These are phyloP conservation scores for Urochloa ruziziensis DNA, from an alignment of 176 grass and related monocot genomes.

Conservation along the genomic window DNA sequence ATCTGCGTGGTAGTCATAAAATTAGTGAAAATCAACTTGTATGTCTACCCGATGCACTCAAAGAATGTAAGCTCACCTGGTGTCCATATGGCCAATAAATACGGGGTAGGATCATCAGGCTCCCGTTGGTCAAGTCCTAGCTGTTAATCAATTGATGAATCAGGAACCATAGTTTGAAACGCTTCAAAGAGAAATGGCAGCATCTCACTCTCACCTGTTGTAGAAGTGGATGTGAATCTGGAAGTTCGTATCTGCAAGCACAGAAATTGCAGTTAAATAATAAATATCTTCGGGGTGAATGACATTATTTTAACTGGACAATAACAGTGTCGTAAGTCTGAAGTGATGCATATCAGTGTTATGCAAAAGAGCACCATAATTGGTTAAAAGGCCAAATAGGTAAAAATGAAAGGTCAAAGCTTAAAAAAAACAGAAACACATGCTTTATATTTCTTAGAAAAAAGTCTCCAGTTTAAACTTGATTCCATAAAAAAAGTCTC, in stretches of 20 bases:
- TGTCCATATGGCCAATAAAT: slow-evolving; percentile 74
- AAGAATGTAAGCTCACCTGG: slow-evolving; percentile 54
- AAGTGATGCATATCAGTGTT: slow-evolving; percentile 12
- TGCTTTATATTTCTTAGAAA: neutral
- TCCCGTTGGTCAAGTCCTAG: slow-evolving; percentile 78
- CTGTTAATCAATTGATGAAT: slow-evolving; percentile 52
- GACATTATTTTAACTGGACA: neutral
- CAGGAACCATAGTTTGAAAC: slow-evolving; percentile 30
- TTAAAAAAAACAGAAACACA: neutral
- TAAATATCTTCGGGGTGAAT: neutral
- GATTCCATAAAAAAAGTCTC: too few relatives aligned
- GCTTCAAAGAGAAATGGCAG: slow-evolving; percentile 11
- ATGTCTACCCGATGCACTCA: neutral
- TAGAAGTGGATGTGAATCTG: slow-evolving; percentile 78
- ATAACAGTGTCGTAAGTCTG: neutral
- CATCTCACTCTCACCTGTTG: slow-evolving; percentile 78
- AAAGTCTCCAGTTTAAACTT: neutral
- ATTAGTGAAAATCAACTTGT: slow-evolving; percentile 5
- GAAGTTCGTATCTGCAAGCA: slow-evolving; percentile 82
- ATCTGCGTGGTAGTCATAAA: slow-evolving; percentile 40
- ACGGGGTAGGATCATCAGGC: slow-evolving; percentile 75
- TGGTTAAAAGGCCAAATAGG: neutral
- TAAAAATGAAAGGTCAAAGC: neutral
- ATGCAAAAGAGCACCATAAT: neutral
- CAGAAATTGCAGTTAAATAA: slow-evolving; percentile 32